These are phyloP conservation scores for Lachancea quebecensis DNA, from an alignment of 805 yeast genomes.

Conservation along the genomic window DNA sequence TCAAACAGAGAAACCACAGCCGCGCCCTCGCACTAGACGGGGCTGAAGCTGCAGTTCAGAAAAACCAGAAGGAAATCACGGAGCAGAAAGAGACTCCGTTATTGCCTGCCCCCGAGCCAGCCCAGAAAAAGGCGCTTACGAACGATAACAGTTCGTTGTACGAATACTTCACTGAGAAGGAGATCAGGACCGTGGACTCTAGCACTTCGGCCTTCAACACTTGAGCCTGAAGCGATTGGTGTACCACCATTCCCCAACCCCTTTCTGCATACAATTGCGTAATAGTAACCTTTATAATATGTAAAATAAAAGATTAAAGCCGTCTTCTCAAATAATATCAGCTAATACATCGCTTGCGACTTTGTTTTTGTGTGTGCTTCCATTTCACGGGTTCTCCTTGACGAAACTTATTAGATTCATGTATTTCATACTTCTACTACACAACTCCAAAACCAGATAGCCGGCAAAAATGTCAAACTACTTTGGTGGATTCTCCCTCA, in stretches of 20 bases:
- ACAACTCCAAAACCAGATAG: no score
- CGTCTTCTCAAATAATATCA: no score
- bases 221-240: not conserved
- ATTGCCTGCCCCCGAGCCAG: not conserved
- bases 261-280: no score
- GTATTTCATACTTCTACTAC: no score
- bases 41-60: constrained; percentile 7
- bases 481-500: constrained; percentile 19
- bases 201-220: not conserved
- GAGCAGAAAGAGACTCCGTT: not conserved
- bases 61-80: not conserved
- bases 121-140: not conserved
- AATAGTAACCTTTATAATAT: no score
- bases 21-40: constrained; percentile 13
- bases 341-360: no score
- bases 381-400: no score
- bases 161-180: constrained; percentile 23
- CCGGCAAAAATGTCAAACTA: constrained; percentile 3
- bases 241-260: no score
- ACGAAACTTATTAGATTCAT: no score
- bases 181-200: constrained; percentile 11
- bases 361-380: no score
- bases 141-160: constrained; percentile 13
- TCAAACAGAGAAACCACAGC: constrained; percentile 7
- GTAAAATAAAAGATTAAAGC: no score